These are phyloP conservation scores for Pythium volutum DNA, from an alignment of 352 stramenopile genomes.

Conservation along the genomic window DNA sequence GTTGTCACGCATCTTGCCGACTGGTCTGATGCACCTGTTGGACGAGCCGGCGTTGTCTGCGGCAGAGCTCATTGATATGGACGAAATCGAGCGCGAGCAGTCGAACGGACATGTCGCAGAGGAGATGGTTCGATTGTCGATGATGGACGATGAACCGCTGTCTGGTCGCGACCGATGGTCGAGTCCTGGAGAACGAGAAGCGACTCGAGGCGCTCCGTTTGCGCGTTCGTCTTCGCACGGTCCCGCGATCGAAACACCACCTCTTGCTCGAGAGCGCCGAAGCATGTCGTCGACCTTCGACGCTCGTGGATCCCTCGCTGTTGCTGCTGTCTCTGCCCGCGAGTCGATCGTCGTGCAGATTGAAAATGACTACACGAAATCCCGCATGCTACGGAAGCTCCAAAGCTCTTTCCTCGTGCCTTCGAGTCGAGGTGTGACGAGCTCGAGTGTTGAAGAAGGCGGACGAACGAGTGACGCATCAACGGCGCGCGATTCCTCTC, in stretches of 20 bases:
- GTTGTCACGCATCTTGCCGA: slow-evolving; percentile 87
- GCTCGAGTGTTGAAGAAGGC: slow-evolving; percentile 4
- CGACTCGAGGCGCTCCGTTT: not conserved
- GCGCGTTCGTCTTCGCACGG: slow-evolving; percentile 11
- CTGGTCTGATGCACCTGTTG: slow-evolving; percentile 86
- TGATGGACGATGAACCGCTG: slow-evolving; percentile 22
- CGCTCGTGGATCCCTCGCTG: slow-evolving; percentile 31
- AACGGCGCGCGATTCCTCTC: slow-evolving; percentile 9
- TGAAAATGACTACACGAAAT: slow-evolving; percentile 26
- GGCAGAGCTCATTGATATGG: slow-evolving; percentile 81
- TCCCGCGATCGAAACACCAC: slow-evolving; percentile 8
- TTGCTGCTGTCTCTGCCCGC: slow-evolving; percentile 23
- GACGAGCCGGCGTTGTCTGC: slow-evolving; percentile 80
- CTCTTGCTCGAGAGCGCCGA: slow-evolving; percentile 6
- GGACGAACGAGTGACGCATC: slow-evolving; percentile 14
- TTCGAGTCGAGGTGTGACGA: slow-evolving; percentile 3
- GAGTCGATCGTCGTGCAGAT: slow-evolving; percentile 60
- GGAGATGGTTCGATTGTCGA: slow-evolving; percentile 29
- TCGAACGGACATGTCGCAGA: slow-evolving; percentile 26
- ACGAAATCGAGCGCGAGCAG: slow-evolving; percentile 77
- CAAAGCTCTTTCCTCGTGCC: slow-evolving; percentile 20
- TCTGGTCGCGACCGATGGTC: slow-evolving; percentile 22
- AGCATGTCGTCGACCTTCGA: slow-evolving; percentile 30
- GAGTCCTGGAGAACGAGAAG: not conserved
- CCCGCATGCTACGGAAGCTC: slow-evolving; percentile 25